A percentile compares a stretch with the other conserved stretches of the same genome.
phyloP scores from a whole-genome alignment of 306 rosid genomes.

The Ceratonia siliqua region DNA sequence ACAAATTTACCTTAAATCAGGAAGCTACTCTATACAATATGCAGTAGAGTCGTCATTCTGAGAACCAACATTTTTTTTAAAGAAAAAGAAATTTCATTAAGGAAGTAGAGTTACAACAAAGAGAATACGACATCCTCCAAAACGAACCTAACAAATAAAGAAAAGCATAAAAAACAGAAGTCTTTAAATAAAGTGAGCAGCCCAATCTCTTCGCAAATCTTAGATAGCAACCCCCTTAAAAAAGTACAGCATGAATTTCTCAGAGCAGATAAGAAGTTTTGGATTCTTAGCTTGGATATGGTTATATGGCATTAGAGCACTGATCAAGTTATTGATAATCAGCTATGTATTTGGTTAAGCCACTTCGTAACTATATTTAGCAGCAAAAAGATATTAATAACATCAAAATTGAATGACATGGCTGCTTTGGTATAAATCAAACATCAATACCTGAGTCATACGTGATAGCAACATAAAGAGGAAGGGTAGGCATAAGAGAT shows the following conservation, averaged over 20 bases:
- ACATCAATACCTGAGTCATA: background rate
- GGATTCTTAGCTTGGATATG: slow-evolving; percentile 1
- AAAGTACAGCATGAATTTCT: background rate
- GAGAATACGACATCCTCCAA: no score
- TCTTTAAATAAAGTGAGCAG: no score
- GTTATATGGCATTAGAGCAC: background rate
- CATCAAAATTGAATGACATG: background rate
- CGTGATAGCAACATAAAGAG: slow-evolving; percentile 14
- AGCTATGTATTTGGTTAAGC: slow-evolving; percentile 7
- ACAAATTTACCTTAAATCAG: slow-evolving; percentile 9
- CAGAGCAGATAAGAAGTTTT: slow-evolving; percentile 1
- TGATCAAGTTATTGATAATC: background rate
- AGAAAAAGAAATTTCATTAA: no score
- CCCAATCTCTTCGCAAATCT: no score
- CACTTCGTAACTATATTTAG: background rate
- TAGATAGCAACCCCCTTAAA: no score
- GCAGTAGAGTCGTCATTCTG: background rate
- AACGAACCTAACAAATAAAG: no score
- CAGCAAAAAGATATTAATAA: background rate
- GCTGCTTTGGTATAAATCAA: slow-evolving; percentile 3
- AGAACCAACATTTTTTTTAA: background rate
- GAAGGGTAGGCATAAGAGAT: background rate
- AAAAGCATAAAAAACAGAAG: no score
- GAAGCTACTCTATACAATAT: slow-evolving; percentile 13
- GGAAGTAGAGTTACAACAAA: no score